Evolutionary conservation across 148 eudicot species (phyloP).

Genomic region (Camellia lanceoleosa): DNA sequence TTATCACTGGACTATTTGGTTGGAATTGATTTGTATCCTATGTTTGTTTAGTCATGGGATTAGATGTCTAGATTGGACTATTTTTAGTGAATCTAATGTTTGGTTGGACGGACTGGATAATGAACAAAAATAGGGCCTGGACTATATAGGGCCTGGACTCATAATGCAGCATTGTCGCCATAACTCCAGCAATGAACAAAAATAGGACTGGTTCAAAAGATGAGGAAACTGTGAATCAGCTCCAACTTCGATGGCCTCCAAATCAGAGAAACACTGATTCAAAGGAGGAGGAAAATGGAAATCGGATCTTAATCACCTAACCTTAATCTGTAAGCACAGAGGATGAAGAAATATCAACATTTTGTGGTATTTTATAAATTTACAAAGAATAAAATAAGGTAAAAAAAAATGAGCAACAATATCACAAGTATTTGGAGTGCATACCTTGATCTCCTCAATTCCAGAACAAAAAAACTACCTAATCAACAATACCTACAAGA

Average conservation of each 20-base stretch:
- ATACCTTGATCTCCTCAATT: too few relatives aligned
- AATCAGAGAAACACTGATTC: slow-evolving; percentile 16
- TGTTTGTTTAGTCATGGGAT: too few relatives aligned
- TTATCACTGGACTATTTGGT: too few relatives aligned
- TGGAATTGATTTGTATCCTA: too few relatives aligned
- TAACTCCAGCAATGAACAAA: slow-evolving; percentile 37
- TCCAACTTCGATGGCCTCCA: slow-evolving; percentile 7
- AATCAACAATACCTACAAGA: too few relatives aligned
- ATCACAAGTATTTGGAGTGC: too few relatives aligned
- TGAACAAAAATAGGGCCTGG: too few relatives aligned
- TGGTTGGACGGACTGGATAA: too few relatives aligned
- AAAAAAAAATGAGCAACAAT: neutral
- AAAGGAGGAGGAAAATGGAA: neutral
- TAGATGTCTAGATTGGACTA: too few relatives aligned
- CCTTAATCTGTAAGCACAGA: neutral
- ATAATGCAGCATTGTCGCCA: slow-evolving; percentile 43
- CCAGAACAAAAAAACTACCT: too few relatives aligned
- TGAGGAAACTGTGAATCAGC: neutral
- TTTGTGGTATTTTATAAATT: neutral
- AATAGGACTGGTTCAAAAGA: slow-evolving; percentile 24
- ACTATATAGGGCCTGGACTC: slow-evolving; percentile 40
- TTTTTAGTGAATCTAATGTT: too few relatives aligned
- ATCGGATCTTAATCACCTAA: slow-evolving; percentile 7
- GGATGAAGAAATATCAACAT: neutral
- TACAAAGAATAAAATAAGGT: neutral